Percentiles rank a stretch among this genome's conserved stretches.
Evolutionary conservation across 345 rosid species (phyloP).

Genomic region (Eucalyptus marginata): DNA sequence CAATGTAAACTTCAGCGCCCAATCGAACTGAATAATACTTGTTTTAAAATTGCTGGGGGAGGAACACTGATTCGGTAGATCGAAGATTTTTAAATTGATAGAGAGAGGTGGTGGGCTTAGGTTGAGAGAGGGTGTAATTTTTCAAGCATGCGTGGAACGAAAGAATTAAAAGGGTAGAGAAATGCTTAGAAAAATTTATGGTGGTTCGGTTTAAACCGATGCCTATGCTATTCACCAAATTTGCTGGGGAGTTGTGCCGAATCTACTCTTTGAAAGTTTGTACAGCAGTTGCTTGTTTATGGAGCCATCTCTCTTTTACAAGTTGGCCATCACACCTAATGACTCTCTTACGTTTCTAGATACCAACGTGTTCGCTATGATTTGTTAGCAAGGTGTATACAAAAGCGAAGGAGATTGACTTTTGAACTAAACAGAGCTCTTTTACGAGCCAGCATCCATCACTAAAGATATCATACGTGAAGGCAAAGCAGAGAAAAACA

Average conservation of each 20-base stretch:
- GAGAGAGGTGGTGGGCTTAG: no score
- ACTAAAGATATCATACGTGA: no score
- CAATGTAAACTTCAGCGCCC: neutral
- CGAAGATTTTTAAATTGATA: no score
- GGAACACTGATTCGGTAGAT: neutral
- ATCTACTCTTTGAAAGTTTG: neutral
- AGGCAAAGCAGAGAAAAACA: no score
- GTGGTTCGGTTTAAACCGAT: neutral
- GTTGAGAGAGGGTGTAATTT: no score
- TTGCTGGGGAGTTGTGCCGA: accelerated
- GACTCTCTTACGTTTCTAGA: neutral
- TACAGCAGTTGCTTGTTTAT: neutral
- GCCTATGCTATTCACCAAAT: neutral
- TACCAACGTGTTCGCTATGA: no score
- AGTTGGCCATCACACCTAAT: neutral
- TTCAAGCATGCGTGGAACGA: no score
- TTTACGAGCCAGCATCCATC: no score
- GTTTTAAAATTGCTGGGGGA: neutral
- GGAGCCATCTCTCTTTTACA: neutral
- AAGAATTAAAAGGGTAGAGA: neutral
- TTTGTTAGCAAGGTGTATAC: no score
- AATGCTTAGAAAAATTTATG: neutral
- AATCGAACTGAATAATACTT: neutral
- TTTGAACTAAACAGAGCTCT: no score
- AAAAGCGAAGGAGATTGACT: no score